phyloP scores from a whole-genome alignment of 2,329 filamentous ascomycete species.

The Calycina herbarum region DNA sequence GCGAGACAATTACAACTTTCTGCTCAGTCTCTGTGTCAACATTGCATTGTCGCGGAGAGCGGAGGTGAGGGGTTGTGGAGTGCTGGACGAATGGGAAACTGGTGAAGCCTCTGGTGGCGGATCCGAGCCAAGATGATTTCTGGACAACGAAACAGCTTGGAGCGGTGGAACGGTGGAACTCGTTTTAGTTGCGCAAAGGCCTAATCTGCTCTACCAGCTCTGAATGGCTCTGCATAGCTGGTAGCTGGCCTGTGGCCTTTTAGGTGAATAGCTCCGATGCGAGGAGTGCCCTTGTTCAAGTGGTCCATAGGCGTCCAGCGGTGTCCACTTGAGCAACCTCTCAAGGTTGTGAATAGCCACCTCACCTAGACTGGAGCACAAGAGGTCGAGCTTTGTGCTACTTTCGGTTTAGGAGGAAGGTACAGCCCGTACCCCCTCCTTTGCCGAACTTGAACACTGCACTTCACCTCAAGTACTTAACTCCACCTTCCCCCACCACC shows the following conservation, averaged over 20 bases:
- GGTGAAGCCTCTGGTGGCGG: background rate
- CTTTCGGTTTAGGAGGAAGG: constrained; percentile 2
- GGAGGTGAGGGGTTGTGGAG: background rate
- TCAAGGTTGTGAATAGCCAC: background rate
- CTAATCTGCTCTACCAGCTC: background rate
- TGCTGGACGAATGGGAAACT: background rate
- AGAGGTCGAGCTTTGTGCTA: background rate
- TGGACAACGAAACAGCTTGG: background rate
- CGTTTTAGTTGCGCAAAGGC: background rate
- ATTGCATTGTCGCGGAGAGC: background rate
- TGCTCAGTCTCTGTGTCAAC: background rate
- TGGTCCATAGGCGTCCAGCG: background rate
- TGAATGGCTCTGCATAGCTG: background rate
- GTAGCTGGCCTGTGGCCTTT: background rate
- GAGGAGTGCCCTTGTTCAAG: background rate
- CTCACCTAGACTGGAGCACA: background rate
- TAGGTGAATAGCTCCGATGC: background rate
- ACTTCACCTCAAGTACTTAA: background rate
- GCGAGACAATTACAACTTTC: no score
- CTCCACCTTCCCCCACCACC: background rate
- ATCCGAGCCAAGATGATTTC: background rate
- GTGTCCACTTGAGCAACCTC: background rate
- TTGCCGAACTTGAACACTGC: background rate
- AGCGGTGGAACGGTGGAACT: background rate
- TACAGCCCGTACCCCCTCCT: background rate